phyloP scores from a whole-genome alignment of 1,139 yeast species.

The Candida tropicalis region DNA sequence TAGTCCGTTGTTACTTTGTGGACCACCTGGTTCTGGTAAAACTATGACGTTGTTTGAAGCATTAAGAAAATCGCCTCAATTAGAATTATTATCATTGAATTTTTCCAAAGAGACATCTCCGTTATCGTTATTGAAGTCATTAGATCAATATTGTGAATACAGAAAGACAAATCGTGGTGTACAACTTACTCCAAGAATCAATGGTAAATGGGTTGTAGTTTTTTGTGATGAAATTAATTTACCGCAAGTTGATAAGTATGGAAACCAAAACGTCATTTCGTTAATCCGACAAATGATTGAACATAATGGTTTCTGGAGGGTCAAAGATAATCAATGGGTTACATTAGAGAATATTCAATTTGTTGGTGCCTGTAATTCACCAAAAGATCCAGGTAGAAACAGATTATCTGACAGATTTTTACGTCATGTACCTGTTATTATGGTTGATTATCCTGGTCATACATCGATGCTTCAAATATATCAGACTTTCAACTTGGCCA shows the following conservation, averaged over 20 bases:
- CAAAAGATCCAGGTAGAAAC: conserved; percentile 77
- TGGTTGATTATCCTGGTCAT: conserved; percentile 82
- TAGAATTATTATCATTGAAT: conserved; percentile 70
- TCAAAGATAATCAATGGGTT: conserved; percentile 66
- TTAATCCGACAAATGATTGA: conserved; percentile 78
- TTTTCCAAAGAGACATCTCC: conserved; percentile 85
- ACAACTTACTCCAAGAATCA: conserved; percentile 58
- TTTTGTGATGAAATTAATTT: conserved; percentile 94
- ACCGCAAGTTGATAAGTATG: conserved; percentile 74
- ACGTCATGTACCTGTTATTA: conserved; percentile 65
- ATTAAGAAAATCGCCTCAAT: conserved; percentile 56
- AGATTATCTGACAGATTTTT: conserved; percentile 63
- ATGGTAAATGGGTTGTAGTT: conserved; percentile 76
- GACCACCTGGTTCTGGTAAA: conserved; percentile 98
- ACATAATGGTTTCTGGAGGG: conserved; percentile 77
- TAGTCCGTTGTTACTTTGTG: conserved; percentile 74
- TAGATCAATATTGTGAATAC: conserved; percentile 76
- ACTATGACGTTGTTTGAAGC: conserved; percentile 86
- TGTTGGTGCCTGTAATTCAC: conserved; percentile 95
- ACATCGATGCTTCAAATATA: conserved; percentile 71
- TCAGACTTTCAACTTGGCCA: conserved; percentile 55
- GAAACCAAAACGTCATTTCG: conserved; percentile 75
- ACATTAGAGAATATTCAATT: conserved; percentile 66
- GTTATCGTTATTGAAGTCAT: conserved; percentile 56
- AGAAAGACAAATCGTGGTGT: conserved; percentile 54